Evolutionary conservation across 169 alveolate species (phyloP), one percentile per base, ranked within the genome.

Genomic region (Plasmodium reichenowi): DNA sequence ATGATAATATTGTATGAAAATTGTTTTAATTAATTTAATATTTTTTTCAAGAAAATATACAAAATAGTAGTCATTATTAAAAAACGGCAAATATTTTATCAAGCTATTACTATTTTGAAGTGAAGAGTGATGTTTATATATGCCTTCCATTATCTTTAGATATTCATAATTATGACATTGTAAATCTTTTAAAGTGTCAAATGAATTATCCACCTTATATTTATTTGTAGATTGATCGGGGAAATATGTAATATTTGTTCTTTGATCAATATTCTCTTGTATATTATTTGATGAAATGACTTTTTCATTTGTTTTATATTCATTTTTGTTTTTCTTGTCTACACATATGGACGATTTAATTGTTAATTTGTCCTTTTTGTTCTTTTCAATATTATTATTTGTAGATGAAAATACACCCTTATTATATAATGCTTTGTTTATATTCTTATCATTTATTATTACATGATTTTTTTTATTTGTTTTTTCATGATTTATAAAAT

Each of bases 1-100:
- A 20, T 86, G 88, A 62, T 86, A 86, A 86, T 86, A 86, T 54
- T 86, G 88, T 73, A 60, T 32, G 24, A 86, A 86, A 47, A 86
- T 72, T 38, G 76, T 72, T 60, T 70, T 86, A 24, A 86, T 32
- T 47, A 86, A 47, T 52, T 70, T 86, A 15, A 64, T 48, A 38
- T 86, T 86, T 43, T 59, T 86, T 72, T 86, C 92, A 71, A 86
- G 59, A 38, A 86, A 86, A 67, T 72, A 86, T 26, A 32, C 67
- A 72, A 86, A 58, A 86, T 86, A 67, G 17, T 72, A 13, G 29
- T 86, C 76, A 52, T 72, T 71, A 13, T 73, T 50, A 10, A 86
- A 72, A 73, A 86, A 86, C 4, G 75, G 50, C 43, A 86, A 74
- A 73, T 86, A 86, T 60, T 64, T 70, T 15, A 86, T 48, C 26